Conservation (phyloP, 345 rosid genomes). For the Bretschneidera sinensis region DNA sequence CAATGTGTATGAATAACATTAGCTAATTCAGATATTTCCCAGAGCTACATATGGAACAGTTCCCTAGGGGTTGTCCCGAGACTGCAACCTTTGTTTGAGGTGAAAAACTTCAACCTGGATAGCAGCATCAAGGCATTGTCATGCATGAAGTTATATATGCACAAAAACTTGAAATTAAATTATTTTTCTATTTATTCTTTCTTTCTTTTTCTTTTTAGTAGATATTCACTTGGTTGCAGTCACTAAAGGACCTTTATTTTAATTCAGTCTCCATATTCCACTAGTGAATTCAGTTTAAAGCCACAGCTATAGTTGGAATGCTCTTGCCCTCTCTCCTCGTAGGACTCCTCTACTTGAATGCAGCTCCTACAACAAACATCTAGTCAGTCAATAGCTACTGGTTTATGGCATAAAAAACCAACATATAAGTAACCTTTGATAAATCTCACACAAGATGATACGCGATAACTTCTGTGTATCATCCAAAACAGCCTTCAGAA, state of each 20-base stretch:
- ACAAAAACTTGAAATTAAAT: not conserved
- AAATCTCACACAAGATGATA: not conserved
- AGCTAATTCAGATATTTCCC: not conserved
- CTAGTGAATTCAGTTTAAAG: conserved; percentile 8
- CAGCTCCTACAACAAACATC: conserved; percentile 46
- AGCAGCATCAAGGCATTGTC: conserved; percentile 1
- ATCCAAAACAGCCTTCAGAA: conserved; percentile 88
- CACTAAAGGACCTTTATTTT: not conserved
- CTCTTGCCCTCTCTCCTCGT: conserved; percentile 89
- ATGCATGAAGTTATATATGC: not conserved
- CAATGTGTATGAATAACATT: too few relatives aligned
- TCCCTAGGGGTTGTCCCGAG: conserved; percentile 88
- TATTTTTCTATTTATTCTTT: not conserved
- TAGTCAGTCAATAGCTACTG: not conserved
- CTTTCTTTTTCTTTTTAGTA: not conserved
- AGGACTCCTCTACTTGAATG: conserved; percentile 96
- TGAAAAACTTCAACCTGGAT: conserved; percentile 93
- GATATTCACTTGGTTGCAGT: not conserved
- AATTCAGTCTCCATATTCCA: not conserved
- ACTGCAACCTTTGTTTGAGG: conserved; percentile 88
- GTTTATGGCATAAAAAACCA: not conserved
- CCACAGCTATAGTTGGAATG: conserved; percentile 85
- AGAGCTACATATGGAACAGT: conserved; percentile 52
- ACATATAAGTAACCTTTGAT: conserved; percentile 1
- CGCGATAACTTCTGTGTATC: conserved; percentile 83